Conservation (phyloP, 192 early-diverging fungal species). For the Geosiphon pyriformis region DNA sequence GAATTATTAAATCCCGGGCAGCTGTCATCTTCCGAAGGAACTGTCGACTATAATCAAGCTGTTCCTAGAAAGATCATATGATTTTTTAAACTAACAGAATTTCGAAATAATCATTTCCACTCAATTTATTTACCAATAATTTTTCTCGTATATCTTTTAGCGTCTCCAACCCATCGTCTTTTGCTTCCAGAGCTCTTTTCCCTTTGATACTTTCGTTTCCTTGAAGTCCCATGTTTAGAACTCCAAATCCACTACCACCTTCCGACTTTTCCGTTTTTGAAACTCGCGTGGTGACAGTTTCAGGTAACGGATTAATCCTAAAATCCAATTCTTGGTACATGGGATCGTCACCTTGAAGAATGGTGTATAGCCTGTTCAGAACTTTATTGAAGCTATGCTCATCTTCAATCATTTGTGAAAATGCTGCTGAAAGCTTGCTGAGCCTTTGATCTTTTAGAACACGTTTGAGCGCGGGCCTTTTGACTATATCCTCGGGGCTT, state of each 20-base stretch:
- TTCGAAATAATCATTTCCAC: neutral
- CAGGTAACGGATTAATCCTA: slow-evolving; percentile 16
- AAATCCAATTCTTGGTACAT: slow-evolving; percentile 49
- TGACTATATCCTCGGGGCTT: slow-evolving; percentile 46
- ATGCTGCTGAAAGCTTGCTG: slow-evolving; percentile 45
- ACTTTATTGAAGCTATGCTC: slow-evolving; percentile 58
- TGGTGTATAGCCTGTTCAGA: slow-evolving; percentile 46
- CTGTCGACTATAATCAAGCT: neutral
- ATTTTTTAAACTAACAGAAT: neutral
- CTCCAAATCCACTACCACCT: slow-evolving; percentile 22
- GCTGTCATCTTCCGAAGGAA: neutral
- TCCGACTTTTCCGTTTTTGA: slow-evolving; percentile 12
- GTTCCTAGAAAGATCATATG: neutral
- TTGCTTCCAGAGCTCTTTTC: slow-evolving; percentile 10
- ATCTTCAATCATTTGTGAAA: slow-evolving; percentile 59
- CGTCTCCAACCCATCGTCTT: slow-evolving; percentile 17
- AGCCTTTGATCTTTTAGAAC: slow-evolving; percentile 50
- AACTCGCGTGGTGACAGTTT: slow-evolving; percentile 19
- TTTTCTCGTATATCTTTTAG: slow-evolving; percentile 9
- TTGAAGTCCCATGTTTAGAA: slow-evolving; percentile 19
- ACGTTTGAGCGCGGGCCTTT: slow-evolving; percentile 41
- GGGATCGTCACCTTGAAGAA: slow-evolving; percentile 59
- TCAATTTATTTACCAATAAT: slow-evolving; percentile 4
- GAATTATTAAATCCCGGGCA: neutral
- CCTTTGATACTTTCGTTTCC: slow-evolving; percentile 17